phyloP scores from a whole-genome alignment of 345 rosid genomes.

The Rhizophora apiculata region DNA sequence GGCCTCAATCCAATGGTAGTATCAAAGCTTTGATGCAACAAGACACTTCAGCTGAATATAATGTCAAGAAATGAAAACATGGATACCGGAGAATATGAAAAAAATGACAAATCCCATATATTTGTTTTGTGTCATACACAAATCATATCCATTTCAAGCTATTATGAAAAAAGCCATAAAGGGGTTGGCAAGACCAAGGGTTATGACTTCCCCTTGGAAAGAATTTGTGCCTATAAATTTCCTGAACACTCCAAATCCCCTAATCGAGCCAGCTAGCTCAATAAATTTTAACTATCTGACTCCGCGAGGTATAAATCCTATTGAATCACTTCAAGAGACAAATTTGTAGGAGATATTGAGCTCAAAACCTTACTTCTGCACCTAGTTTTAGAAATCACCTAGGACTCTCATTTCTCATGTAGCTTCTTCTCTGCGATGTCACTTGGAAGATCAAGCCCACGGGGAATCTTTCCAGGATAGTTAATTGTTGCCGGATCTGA shows the following conservation, averaged over 20 bases:
- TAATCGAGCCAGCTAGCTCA: not conserved
- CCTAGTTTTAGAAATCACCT: slow-evolving; percentile 4
- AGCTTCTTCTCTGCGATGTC: slow-evolving; percentile 38
- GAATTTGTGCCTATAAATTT: not conserved
- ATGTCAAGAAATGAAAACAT: too few relatives aligned
- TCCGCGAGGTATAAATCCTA: not conserved
- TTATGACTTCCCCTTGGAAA: not conserved
- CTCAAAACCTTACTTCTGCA: not conserved
- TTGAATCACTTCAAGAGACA: not conserved
- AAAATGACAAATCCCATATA: not conserved
- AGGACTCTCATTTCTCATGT: slow-evolving; percentile 1
- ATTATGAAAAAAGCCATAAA: not conserved
- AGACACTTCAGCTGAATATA: too few relatives aligned
- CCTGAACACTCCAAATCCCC: not conserved
- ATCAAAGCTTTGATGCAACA: too few relatives aligned
- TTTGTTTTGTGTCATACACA: not conserved
- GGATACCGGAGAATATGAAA: too few relatives aligned
- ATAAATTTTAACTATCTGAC: not conserved
- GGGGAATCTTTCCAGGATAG: slow-evolving; percentile 54
- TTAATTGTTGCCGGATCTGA: slow-evolving; percentile 44
- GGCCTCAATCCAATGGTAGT: too few relatives aligned
- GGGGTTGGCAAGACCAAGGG: not conserved
- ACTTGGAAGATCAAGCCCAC: slow-evolving; percentile 55
- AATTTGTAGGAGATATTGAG: not conserved
- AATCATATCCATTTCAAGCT: not conserved